Percentiles rank a stretch among this genome's conserved stretches.
These are phyloP conservation scores for Skeletonema tropicum DNA, from an alignment of 108 stramenopile species.

Conservation along the genomic window DNA sequence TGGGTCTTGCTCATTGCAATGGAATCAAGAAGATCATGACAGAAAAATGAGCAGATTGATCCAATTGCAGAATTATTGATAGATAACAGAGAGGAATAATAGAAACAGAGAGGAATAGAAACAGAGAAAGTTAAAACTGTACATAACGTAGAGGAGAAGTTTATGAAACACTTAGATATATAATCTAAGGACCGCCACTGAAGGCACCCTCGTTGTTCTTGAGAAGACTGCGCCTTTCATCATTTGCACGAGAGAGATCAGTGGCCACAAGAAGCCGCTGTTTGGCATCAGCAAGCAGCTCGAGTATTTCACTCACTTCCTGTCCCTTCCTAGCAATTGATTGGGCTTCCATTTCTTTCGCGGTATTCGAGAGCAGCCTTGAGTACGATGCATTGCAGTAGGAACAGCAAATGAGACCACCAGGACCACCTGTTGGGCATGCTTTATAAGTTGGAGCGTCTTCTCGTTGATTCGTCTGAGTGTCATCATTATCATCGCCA, in stretches of 20 bases:
- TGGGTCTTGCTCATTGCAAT: conserved; percentile 80
- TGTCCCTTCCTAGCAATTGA: conserved; percentile 66
- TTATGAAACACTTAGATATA: neutral
- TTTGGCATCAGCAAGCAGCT: conserved; percentile 78
- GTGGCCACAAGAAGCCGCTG: conserved; percentile 57
- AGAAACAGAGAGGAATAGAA: neutral
- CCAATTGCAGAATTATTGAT: neutral
- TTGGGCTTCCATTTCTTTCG: conserved; percentile 68
- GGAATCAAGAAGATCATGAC: conserved; percentile 65
- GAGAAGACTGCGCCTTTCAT: conserved; percentile 49
- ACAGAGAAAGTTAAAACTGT: neutral
- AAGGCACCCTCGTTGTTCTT: conserved; percentile 25
- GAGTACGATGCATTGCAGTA: conserved; percentile 70
- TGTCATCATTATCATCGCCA: conserved; percentile 17
- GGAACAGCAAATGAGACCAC: conserved; percentile 83
- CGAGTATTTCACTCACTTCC: conserved; percentile 71
- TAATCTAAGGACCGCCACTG: neutral
- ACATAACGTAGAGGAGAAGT: conserved; percentile 9
- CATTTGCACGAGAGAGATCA: conserved; percentile 61
- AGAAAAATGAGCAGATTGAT: conserved; percentile 12
- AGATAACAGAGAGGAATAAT: neutral
- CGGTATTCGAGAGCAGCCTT: conserved; percentile 43
- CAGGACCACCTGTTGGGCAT: conserved; percentile 86
- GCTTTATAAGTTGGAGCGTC: conserved; percentile 37
- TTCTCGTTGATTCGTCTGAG: neutral